Conservation (phyloP, 164 flowering plant genomes). For the Paratinospora sagittata region DNA sequence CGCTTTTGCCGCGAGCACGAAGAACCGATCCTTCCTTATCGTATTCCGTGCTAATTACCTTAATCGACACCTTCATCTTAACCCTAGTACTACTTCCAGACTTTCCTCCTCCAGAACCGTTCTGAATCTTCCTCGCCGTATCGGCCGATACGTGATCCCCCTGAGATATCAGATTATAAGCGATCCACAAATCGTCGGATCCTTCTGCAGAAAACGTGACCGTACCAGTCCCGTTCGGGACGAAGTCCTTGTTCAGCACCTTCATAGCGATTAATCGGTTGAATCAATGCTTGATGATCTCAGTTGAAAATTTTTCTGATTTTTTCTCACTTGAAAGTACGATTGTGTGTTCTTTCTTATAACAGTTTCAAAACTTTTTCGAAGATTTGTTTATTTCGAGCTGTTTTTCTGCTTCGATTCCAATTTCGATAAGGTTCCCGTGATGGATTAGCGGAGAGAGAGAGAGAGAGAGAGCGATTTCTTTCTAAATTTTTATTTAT, state of each 20-base stretch:
- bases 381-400: neutral
- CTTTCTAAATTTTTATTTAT: too few relatives aligned
- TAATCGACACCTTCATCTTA: neutral
- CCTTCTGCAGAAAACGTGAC: constrained; percentile 9
- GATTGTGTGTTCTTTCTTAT: too few relatives aligned
- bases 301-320: too few relatives aligned
- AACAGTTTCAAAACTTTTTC: neutral
- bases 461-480: too few relatives aligned
- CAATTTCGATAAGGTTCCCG: too few relatives aligned
- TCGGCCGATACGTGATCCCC: constrained; percentile 14
- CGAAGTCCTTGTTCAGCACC: neutral
- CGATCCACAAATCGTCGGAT: constrained; percentile 17
- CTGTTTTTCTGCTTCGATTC: too few relatives aligned
- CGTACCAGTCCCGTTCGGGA: constrained; percentile 1
- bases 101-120: neutral
- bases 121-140: constrained; percentile 8
- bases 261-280: neutral
- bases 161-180: constrained; percentile 5
- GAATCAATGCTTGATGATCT: neutral
- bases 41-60: constrained; percentile 1
- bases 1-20: constrained; percentile 4
- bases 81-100: neutral
- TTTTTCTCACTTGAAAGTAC: neutral
- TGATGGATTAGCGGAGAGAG: too few relatives aligned
- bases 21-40: neutral